Base-by-base conservation (phyloP, 2,329 filamentous ascomycete genomes). In the Neocucurbitaria cava region DNA sequence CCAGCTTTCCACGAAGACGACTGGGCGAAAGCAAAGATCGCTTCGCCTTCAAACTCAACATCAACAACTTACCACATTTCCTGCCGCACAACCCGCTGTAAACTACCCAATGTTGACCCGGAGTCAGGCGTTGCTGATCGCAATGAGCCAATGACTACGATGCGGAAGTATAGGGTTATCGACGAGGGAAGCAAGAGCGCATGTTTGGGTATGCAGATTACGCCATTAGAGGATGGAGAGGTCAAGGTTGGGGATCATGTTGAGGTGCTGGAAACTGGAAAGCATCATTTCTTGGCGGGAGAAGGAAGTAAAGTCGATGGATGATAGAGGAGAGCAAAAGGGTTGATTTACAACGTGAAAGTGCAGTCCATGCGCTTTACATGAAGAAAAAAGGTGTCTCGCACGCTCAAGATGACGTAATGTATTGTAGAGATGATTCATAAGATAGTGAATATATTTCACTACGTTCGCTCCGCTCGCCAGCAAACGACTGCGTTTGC, bases 81-180 rank as follows among this genome's bases (percentile, higher is more conserved):
- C 0, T 88, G 87, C 64, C 84, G 88, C 26, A 90, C 88, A 0
- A 85, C 87, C 0, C 82, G 89, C 49, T 91, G 89, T 76, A 89
- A 87, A 63, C 72, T 92, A 62, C 88, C 88, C 18, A 91, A 91
- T 62, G 86, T 90, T 1, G 82, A 91, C 69, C 88, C 83, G 0
- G 77, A 78, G 17, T 86, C 79, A 5, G 89, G 83, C n/a, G 67
- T 81, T 35, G 80, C 81, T 20, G 84, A 88, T 66, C 61, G 61
- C 0, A 74, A 75, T 26, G 82, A 89, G 73, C 85, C 87, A 0
- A 84, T 87, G 65, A 78, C 76, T 48, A 84, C 87, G 0, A 76
- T 90, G 54, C 78, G 85, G 30, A 81, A 81, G 56, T 82, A 83
- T 59, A 81, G 87, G 11, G 78, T 84, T 9, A 83, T 89, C 21